Evolutionary conservation across 345 rosid genomes (phyloP), one percentile per base, ranked within the genome.

Genomic region (Ailanthus altissimus): DNA sequence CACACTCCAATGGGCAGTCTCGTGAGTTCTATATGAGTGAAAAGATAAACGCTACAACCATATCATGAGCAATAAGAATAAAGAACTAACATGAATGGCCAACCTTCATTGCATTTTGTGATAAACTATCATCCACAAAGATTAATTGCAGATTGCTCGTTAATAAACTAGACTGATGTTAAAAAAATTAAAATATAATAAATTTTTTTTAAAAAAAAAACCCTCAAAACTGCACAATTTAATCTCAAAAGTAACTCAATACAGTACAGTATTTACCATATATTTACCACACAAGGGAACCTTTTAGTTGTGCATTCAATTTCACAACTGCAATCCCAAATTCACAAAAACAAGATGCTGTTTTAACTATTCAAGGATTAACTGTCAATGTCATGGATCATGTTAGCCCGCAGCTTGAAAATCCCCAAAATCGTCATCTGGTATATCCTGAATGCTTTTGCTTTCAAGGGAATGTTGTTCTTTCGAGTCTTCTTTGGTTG

Each of bases 351-450:
- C 26, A 47, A 68, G 14, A 61, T 2, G n/a, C 32, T n/a, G 40
- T 23, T 11, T 38, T 2, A 0, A 63, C 32, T 2, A 38, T 65
- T 9, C 20, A 15, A 49, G 16, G 10, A 38, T 38, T 62, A 26
- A 47, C 15, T 40, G 54, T 51, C 77, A 13, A 63, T 50, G 51
- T 51, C 40, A 64, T 8, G 49, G 3, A 62, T 8, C 82, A 42
- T 75, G 46, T 82, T 78, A 89, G 64, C 89, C 88, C 2, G 99
- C 99, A 16, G 93, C 91, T 84, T 97, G 99, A 84, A 97, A 97
- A 81, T 97, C 99, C 21, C 99, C 99, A 51, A 94, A 97, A 88
- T 91, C 98, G 45, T 97, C 97, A 68, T 97, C 99, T 3, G 80
- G 86, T 73, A 53, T 74, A 43, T 89, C 96, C 75, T 86, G 88